Percentiles rank a stretch among this genome's conserved stretches.
Conservation (phyloP, 2,329 filamentous ascomycete genomes). For the Paracoccidioides brasiliensis region DNA sequence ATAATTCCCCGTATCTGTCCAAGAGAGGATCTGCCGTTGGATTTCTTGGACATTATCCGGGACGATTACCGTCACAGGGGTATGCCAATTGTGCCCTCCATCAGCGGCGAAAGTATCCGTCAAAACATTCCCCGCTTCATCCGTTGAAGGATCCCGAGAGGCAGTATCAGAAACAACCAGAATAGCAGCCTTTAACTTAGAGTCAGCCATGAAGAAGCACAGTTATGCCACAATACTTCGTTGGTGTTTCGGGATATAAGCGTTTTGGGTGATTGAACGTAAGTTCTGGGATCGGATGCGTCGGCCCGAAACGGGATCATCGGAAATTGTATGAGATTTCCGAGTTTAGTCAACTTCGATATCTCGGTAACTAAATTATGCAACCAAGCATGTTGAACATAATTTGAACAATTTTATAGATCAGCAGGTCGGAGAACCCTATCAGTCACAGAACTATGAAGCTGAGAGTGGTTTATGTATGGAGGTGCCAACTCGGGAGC, state of each 20-base stretch:
- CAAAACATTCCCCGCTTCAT: constrained; percentile 57
- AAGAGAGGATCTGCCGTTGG: constrained; percentile 56
- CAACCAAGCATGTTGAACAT: no score
- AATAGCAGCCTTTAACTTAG: constrained; percentile 55
- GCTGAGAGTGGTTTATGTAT: no score
- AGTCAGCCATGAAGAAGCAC: constrained; percentile 16
- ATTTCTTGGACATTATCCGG: constrained; percentile 64
- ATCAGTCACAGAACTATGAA: no score
- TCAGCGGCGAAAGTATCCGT: constrained; percentile 54
- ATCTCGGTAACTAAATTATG: no score
- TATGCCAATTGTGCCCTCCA: constrained; percentile 57
- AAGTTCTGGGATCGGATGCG: constrained; percentile 1
- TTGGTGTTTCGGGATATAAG: neutral
- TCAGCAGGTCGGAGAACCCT: no score
- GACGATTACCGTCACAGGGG: constrained; percentile 60
- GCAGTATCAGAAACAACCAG: constrained; percentile 88
- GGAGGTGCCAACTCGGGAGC: no score
- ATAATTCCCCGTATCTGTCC: constrained; percentile 53
- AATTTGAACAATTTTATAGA: no score
- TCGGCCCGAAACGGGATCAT: no score
- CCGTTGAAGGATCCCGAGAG: constrained; percentile 61
- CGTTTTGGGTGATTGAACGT: neutral
- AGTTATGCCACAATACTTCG: constrained; percentile 1
- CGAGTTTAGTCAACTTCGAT: no score
- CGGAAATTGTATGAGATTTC: no score